Conservation (phyloP, 768 basidiomycete species). For the Aureoboletus auriporus region DNA sequence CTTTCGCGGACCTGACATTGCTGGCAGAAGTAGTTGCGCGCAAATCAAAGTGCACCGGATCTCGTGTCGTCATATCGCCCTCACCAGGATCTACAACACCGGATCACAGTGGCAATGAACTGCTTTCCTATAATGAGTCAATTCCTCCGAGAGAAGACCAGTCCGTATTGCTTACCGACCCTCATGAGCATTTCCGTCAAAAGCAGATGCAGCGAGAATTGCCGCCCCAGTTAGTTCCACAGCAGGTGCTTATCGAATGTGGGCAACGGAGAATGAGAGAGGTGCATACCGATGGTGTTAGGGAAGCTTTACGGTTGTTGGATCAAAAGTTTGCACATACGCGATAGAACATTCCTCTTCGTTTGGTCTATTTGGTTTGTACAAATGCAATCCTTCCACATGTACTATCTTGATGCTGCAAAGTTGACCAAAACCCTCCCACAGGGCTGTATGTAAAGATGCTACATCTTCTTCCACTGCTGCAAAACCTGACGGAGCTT, state of each 20-base stretch:
- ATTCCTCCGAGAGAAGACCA: slow-evolving; percentile 23
- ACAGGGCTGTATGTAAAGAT: not conserved
- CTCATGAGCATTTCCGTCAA: slow-evolving; percentile 50
- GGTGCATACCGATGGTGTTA: slow-evolving; percentile 70
- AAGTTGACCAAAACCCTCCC: not conserved
- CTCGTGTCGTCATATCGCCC: slow-evolving; percentile 57
- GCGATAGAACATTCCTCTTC: slow-evolving; percentile 16
- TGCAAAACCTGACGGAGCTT: slow-evolving; percentile 31
- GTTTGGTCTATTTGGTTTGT: not conserved
- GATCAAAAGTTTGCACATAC: slow-evolving; percentile 56
- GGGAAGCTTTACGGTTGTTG: slow-evolving; percentile 69
- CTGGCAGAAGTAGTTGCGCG: slow-evolving; percentile 89
- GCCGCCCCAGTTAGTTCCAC: slow-evolving; percentile 53
- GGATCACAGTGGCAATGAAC: slow-evolving; percentile 31
- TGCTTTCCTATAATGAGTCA: slow-evolving; percentile 9
- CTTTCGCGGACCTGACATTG: slow-evolving; percentile 77
- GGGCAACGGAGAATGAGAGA: slow-evolving; percentile 59
- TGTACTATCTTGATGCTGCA: slow-evolving; percentile 7
- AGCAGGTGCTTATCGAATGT: slow-evolving; percentile 59
- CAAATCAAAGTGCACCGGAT: slow-evolving; percentile 72
- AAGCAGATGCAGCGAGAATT: slow-evolving; percentile 38
- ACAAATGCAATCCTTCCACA: not conserved
- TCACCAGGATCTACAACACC: slow-evolving; percentile 46
- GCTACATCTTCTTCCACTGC: slow-evolving; percentile 20
- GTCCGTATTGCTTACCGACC: slow-evolving; percentile 48